Base-by-base conservation (phyloP, 2,329 filamentous ascomycete species). In the Xylaria multiplex region DNA sequence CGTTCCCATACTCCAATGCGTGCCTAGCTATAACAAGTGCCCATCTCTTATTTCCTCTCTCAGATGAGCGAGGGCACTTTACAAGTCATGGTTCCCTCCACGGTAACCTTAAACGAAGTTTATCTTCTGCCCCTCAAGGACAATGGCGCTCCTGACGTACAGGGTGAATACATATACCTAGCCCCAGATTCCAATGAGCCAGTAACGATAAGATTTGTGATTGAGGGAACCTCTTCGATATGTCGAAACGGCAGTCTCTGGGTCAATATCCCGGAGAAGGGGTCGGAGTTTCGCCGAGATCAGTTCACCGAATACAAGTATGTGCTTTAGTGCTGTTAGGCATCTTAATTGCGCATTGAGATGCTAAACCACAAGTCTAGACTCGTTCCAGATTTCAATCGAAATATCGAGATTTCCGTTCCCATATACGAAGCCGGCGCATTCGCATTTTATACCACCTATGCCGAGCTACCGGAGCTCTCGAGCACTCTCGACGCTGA, bases 151-250 rank as follows among this genome's bases (percentile, higher is more conserved):
- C 96, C 96, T 42, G 90, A 96, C 78, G 89, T 99, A 55, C 86
- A 92, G 30, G 92, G 93, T 74, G 90, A 92, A 73, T 99, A 97
- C 83, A 92, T 98, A 75, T 97, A 97, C 79, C 84, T 99, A 49
- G 91, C 93, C 0, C 90, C 96, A 19, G 82, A 81, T 70, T 90
- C 91, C 19, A 86, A 85, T 46, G 85, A 90, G n/a, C 91, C 91
- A 48, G 90, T 98, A 75, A 87, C 87, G 59, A 84, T 97, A 64
- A 90, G 95, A 66, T 97, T 99, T 79, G 88, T 93, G 72, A 95
- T 97, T 73, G 92, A 97, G 80, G 94, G 96, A 68, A 95, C 93
- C 64, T 97, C 95, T 77, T 97, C 95, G 68, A 96, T 99, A 83
- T 97, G 94, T 79, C 89, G 93, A 72, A 86, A 97, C 80, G 96